Percentiles rank a stretch among this genome's conserved stretches.
These are phyloP conservation scores for Aspergillus unguis DNA, from an alignment of 2,329 filamentous ascomycete species.

Conservation along the genomic window DNA sequence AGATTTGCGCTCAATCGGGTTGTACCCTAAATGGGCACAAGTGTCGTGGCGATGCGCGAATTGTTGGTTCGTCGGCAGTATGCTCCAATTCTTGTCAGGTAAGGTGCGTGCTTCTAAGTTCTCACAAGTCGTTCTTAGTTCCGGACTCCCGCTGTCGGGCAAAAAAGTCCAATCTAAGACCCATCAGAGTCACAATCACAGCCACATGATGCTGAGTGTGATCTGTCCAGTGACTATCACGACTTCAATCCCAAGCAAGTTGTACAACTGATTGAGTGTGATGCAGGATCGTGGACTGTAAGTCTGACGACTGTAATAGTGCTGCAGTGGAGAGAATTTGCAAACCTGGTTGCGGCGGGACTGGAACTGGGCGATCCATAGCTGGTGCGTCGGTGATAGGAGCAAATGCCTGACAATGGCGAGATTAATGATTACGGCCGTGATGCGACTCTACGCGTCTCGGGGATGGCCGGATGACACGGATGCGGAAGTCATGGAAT, in stretches of 20 bases:
- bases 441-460: neutral
- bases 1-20: too few species aligned
- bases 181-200: conserved; percentile 2
- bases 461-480: neutral
- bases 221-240: conserved; percentile 7
- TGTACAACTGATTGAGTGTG: neutral
- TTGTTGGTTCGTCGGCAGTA: conserved; percentile 15
- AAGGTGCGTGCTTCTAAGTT: neutral
- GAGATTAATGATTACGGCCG: conserved; percentile 3
- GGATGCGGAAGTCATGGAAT: neutral
- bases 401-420: neutral
- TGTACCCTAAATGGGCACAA: too few species aligned
- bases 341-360: conserved; percentile 18
- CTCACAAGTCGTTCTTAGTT: conserved; percentile 5
- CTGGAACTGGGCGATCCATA: conserved; percentile 21
- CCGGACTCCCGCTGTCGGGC: neutral
- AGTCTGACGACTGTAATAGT: too few species aligned
- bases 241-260: neutral
- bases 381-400: conserved; percentile 11
- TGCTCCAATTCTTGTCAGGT: neutral
- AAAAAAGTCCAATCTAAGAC: neutral
- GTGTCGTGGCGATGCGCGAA: conserved; percentile 19
- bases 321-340: conserved; percentile 1
- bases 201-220: conserved; percentile 8
- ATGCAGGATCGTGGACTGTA: too few species aligned